These are phyloP conservation scores for Euphorbia lathyris DNA, from an alignment of 345 rosid species.

Conservation along the genomic window DNA sequence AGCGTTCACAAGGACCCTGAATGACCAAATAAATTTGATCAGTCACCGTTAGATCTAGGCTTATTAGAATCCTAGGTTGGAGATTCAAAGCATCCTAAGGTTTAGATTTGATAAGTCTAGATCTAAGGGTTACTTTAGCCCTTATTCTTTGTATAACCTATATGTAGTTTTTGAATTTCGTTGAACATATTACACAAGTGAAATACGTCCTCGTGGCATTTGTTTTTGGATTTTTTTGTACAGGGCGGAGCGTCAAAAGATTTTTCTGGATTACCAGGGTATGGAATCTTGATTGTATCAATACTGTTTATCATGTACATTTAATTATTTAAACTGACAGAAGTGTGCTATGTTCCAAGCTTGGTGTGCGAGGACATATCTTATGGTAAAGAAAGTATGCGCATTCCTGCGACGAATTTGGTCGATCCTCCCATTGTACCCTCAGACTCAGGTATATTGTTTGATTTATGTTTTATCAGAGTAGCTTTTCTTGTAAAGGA, in stretches of 20 bases:
- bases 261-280: constrained; percentile 27
- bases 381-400: constrained; percentile 20
- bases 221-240: constrained; percentile 30
- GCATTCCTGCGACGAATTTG: constrained; percentile 23
- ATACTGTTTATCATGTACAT: background rate
- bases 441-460: constrained; percentile 23
- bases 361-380: constrained; percentile 27
- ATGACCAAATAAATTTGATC: too few species aligned
- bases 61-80: too few species aligned
- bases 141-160: background rate
- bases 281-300: constrained; percentile 12
- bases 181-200: background rate
- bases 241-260: constrained; percentile 8
- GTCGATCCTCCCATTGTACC: constrained; percentile 22
- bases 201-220: constrained; percentile 7
- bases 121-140: too few species aligned
- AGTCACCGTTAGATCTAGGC: too few species aligned
- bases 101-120: too few species aligned
- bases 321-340: background rate
- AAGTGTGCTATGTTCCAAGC: constrained; percentile 14
- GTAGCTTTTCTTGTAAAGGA: background rate
- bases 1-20: too few species aligned
- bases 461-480: background rate
- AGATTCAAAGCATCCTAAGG: too few species aligned
- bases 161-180: background rate